A percentile compares a stretch with the other conserved stretches of the same genome.
Conservation (phyloP, 1,139 yeast genomes). For the Pichia sp. region DNA sequence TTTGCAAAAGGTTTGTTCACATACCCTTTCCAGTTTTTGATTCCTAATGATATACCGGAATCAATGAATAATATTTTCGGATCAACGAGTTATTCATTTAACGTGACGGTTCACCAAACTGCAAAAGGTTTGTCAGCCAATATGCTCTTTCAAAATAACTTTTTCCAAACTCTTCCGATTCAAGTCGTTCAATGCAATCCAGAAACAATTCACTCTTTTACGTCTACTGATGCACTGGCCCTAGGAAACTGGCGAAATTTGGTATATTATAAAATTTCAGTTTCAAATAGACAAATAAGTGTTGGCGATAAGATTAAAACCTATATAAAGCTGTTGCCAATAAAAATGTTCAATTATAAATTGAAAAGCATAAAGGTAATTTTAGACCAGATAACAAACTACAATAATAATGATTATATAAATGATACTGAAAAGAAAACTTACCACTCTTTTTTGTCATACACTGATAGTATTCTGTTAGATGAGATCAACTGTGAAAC, state of each 20-base stretch:
- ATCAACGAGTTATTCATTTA: constrained; percentile 8
- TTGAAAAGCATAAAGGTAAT: constrained; percentile 9
- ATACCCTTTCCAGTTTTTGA: constrained; percentile 12
- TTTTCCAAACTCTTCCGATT: constrained; percentile 3
- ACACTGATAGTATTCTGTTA: constrained; percentile 14
- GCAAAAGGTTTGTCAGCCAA: constrained; percentile 2
- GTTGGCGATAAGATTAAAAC: constrained; percentile 14
- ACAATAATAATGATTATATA: constrained; percentile 2
- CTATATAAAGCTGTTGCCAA: constrained; percentile 19
- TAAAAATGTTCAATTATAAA: constrained; percentile 11
- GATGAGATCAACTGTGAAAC: constrained; percentile 5
- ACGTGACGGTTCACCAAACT: constrained; percentile 6
- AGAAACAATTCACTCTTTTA: constrained; percentile 1
- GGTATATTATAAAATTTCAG: constrained; percentile 17
- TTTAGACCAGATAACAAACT: constrained; percentile 14
- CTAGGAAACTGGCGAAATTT: constrained; percentile 25
- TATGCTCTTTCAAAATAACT: constrained; percentile 1
- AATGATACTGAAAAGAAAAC: neutral
- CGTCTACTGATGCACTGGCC: constrained; percentile 14
- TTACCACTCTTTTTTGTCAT: constrained; percentile 5
- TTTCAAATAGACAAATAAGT: constrained; percentile 14
- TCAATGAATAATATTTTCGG: constrained; percentile 12
- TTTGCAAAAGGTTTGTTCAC: constrained; percentile 11
- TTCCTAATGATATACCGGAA: constrained; percentile 11
- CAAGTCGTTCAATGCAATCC: constrained; percentile 13